Evolutionary conservation across 1,139 yeast species (phyloP).

Genomic region (Saccharomycopsis hybrid): DNA sequence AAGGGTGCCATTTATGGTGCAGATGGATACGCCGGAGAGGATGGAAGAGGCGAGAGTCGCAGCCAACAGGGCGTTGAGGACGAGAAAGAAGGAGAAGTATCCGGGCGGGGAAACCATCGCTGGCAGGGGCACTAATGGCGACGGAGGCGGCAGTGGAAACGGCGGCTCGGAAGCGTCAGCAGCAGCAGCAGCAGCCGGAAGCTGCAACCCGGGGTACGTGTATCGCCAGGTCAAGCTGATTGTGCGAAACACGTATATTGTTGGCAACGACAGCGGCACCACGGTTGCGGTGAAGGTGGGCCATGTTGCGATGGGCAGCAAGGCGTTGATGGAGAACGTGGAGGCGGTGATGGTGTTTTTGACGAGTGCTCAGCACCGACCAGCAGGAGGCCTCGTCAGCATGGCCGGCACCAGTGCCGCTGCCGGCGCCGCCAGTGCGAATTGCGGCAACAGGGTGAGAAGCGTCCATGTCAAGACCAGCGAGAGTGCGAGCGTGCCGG

Average conservation of each 20-base stretch:
- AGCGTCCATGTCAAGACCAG: conserved; percentile 56
- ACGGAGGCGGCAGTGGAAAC: too few relatives aligned
- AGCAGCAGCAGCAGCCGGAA: too few relatives aligned
- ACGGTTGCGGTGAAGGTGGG: conserved; percentile 50
- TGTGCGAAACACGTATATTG: conserved; percentile 50
- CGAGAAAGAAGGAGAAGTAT: conserved; percentile 29
- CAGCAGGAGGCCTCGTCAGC: conserved; percentile 45
- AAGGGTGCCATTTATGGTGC: conserved; percentile 59
- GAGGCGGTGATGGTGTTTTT: conserved; percentile 48
- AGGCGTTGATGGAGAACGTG: conserved; percentile 46
- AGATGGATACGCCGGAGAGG: conserved; percentile 45
- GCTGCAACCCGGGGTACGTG: conserved; percentile 58
- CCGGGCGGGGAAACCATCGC: conserved; percentile 33
- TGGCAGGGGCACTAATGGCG: too few relatives aligned
- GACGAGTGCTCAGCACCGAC: conserved; percentile 39
- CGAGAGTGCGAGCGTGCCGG: conserved; percentile 55
- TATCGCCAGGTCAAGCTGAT: conserved; percentile 55
- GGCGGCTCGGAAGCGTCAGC: too few relatives aligned
- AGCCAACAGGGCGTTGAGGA: conserved; percentile 21
- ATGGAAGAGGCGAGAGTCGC: conserved; percentile 25
- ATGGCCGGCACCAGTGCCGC: conserved; percentile 30
- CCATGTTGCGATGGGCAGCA: conserved; percentile 35
- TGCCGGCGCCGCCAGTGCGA: too few relatives aligned
- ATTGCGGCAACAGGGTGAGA: conserved; percentile 36
- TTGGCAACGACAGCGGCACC: conserved; percentile 52